phyloP scores from a whole-genome alignment of 202 grass and related monocot species.

The Panicum hallii region DNA sequence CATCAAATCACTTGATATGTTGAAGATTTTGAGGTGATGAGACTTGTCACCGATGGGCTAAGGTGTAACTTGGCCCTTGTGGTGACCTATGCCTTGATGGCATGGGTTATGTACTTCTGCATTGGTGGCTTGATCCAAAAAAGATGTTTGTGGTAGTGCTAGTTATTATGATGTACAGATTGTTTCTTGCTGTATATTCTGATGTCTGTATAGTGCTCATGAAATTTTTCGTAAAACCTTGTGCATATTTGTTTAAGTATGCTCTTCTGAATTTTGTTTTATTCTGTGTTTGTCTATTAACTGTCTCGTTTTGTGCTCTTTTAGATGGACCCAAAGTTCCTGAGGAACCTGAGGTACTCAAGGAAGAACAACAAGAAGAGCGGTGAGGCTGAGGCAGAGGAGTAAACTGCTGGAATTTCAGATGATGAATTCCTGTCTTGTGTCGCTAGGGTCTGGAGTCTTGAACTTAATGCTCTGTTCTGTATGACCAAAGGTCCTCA shows the following conservation, averaged over 20 bases:
- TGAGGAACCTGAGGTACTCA: slow-evolving; percentile 93
- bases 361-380: slow-evolving; percentile 87
- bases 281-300: background rate
- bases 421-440: slow-evolving; percentile 31
- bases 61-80: background rate
- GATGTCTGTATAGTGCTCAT: background rate
- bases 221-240: background rate
- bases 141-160: background rate
- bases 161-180: background rate
- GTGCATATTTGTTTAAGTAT: background rate
- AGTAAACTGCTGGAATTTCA: slow-evolving; percentile 44
- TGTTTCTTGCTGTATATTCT: background rate
- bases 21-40: background rate
- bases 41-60: background rate
- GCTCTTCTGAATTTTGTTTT: background rate
- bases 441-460: slow-evolving; percentile 34
- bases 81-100: background rate
- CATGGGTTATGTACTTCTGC: too few relatives aligned
- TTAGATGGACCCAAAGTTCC: slow-evolving; percentile 96
- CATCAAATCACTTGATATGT: background rate
- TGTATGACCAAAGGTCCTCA: slow-evolving; percentile 30
- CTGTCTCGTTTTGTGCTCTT: background rate
- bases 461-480: slow-evolving; percentile 19
- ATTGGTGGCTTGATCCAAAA: background rate
- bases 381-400: slow-evolving; percentile 54